Conservation (phyloP, 306 rosid genomes). For the Cucurbita pepo region DNA sequence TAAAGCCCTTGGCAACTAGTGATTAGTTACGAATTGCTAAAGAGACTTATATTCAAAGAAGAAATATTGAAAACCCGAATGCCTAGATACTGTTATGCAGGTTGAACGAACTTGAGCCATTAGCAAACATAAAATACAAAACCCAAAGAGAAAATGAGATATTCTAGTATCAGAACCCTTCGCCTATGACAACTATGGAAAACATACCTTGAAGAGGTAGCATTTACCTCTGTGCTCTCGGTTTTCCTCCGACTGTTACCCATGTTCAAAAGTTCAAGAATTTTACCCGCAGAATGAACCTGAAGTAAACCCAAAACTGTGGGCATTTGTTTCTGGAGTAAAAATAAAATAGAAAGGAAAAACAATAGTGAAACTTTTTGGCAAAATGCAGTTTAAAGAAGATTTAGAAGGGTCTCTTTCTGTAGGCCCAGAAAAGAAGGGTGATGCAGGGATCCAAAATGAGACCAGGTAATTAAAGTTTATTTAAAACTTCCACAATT, state of each 20-base stretch:
- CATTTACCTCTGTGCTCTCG: constrained; percentile 51
- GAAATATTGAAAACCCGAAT: background rate
- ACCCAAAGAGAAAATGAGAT: background rate
- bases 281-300: constrained; percentile 54
- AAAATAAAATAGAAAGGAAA: background rate
- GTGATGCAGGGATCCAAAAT: background rate
- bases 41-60: background rate
- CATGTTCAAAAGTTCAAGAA: constrained; percentile 45
- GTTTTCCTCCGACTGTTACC: constrained; percentile 54
- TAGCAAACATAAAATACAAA: background rate
- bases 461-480: background rate
- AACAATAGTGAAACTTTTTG: background rate
- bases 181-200: background rate
- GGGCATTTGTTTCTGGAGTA: background rate
- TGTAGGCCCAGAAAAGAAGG: background rate
- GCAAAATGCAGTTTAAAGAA: background rate
- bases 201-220: constrained; percentile 43
- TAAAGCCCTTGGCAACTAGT: background rate
- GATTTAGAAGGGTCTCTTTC: background rate
- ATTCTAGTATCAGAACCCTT: background rate
- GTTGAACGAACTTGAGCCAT: background rate
- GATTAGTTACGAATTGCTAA: background rate
- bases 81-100: background rate
- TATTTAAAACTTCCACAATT: background rate
- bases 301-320: constrained; percentile 10